Conservation (phyloP, 345 rosid species). For the Populus pruinosa region DNA sequence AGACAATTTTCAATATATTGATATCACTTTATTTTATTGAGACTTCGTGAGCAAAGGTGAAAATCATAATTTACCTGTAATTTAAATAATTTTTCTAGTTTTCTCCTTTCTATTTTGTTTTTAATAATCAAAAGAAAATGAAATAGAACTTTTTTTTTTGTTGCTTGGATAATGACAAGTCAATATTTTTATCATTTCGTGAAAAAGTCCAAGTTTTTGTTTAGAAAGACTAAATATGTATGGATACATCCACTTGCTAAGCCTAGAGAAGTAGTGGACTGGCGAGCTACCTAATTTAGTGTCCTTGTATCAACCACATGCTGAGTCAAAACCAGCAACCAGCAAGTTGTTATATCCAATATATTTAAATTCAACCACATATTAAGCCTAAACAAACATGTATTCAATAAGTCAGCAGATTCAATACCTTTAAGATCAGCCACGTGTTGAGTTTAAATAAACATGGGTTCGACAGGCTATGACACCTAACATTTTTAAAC, state of each 20-base stretch:
- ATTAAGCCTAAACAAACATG: rapidly evolving
- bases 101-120: too few relatives aligned
- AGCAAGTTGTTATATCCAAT: rapidly evolving
- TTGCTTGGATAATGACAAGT: too few relatives aligned
- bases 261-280: rapidly evolving
- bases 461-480: rapidly evolving
- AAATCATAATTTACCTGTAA: too few relatives aligned
- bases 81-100: neutral
- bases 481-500: rapidly evolving
- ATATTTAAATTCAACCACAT: rapidly evolving
- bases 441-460: too few relatives aligned
- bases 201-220: too few relatives aligned
- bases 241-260: too few relatives aligned
- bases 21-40: too few relatives aligned
- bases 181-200: too few relatives aligned
- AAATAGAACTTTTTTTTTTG: neutral
- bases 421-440: rapidly evolving
- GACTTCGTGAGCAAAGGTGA: too few relatives aligned
- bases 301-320: rapidly evolving
- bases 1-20: too few relatives aligned
- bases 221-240: rapidly evolving
- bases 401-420: rapidly evolving
- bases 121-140: too few relatives aligned
- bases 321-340: rapidly evolving
- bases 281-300: too few relatives aligned